Evolutionary conservation across 495 filamentous ascomycete species (phyloP), one percentile per base, ranked within the genome.

Genomic region (Penicillium argentinense): DNA sequence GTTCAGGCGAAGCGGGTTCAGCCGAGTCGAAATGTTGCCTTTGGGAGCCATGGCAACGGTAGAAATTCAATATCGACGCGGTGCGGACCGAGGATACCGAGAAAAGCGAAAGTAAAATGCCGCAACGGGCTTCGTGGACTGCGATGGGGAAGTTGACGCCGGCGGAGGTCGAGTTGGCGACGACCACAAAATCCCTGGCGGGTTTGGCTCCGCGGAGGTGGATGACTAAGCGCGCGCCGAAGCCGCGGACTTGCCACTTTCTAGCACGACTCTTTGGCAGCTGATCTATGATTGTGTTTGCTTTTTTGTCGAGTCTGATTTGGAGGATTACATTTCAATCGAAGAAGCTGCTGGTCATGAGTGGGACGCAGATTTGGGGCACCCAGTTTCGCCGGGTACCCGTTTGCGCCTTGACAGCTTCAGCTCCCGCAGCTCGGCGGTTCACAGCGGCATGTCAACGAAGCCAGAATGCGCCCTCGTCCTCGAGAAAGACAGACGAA

Each of bases 1-100:
- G 56, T 95, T 91, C 23, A 98, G 81, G 43, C 88, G 89, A 49
- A 91, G 86, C 14, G 85, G 82, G 54, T 72, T 73, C 49, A 79
- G 66, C 39, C 68, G 68, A 51, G 74, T 77, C 23, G 67, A 60
- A 27, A 62, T 56, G 38, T 52, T 60, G 47, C 62, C 63, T 56
- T 80, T 81, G 34, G 74, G 62, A 44, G 79, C 74, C 79, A 81
- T 82, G 27, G 33, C 62, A 61, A 39, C 42, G 40, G 40, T 22
- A 74, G 5, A 5, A 25, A 63, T 69, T 21, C 75, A 12, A 68
- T 21, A 62, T 53, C 46, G 62, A 56, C 12, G 55, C 79, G 18
- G 47, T 76, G 23, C 74, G 68, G 0, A 27, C 42, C 3, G 21
- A 18, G 17, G 11, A 14, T 32, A 13, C 11, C 9, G 25, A 21